These are phyloP conservation scores for Malus hybrid DNA, from an alignment of 331 rosid genomes.

Conservation along the genomic window DNA sequence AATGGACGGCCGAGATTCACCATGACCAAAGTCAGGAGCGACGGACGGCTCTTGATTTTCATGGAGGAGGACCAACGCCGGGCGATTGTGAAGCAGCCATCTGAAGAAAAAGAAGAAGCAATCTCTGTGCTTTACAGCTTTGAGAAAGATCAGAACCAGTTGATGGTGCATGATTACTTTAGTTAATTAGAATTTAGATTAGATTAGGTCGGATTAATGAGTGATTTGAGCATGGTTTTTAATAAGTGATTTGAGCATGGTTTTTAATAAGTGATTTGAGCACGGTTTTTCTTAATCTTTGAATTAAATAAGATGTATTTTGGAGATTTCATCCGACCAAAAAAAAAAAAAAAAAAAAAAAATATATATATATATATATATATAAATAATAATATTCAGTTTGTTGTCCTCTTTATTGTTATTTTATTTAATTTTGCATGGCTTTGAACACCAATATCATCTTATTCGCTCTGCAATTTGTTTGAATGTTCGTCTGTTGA, in stretches of 20 bases:
- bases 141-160: background rate
- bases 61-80: background rate
- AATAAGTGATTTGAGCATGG: too few species aligned
- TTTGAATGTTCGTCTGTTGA: background rate
- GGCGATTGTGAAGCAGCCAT: background rate
- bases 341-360: too few species aligned
- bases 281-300: too few species aligned
- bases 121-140: background rate
- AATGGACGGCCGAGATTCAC: constrained; percentile 2
- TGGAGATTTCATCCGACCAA: too few species aligned
- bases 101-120: background rate
- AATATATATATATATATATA: too few species aligned
- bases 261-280: too few species aligned
- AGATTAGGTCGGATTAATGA: background rate
- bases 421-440: background rate
- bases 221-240: too few species aligned
- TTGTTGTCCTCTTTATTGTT: too few species aligned
- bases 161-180: background rate
- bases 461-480: background rate
- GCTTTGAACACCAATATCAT: background rate
- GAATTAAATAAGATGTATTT: too few species aligned
- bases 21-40: background rate
- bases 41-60: background rate
- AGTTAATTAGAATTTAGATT: background rate
- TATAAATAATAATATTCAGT: background rate